phyloP scores from a whole-genome alignment of 495 filamentous ascomycete genomes.

The Neurospora sp. region DNA sequence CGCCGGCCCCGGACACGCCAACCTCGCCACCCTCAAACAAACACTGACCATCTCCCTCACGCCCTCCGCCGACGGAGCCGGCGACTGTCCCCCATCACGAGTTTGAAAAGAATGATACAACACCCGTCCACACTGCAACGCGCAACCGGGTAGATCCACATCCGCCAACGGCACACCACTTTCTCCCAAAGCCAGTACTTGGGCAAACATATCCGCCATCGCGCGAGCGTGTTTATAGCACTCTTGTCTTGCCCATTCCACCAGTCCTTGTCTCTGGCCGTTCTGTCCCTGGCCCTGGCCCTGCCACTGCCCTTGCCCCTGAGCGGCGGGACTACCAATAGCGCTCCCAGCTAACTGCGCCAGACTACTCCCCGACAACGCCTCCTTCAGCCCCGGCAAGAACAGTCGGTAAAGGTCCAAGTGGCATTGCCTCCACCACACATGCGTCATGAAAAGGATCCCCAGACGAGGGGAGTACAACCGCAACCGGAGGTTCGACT shows the following conservation, averaged over 20 bases:
- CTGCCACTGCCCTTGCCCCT: not conserved
- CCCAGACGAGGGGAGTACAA: slow-evolving; percentile 36
- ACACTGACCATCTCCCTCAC: slow-evolving; percentile 18
- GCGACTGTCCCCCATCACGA: slow-evolving; percentile 1
- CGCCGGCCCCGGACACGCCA: slow-evolving; percentile 21
- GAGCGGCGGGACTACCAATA: slow-evolving; percentile 19
- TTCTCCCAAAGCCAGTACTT: slow-evolving; percentile 26
- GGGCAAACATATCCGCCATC: slow-evolving; percentile 38
- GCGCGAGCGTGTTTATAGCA: slow-evolving; percentile 39
- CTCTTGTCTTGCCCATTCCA: not conserved
- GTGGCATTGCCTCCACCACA: slow-evolving; percentile 41
- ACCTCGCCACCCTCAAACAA: slow-evolving; percentile 17
- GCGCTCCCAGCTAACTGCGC: slow-evolving; percentile 29
- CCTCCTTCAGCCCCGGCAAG: slow-evolving; percentile 32
- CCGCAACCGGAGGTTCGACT: slow-evolving; percentile 38
- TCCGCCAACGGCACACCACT: slow-evolving; percentile 32
- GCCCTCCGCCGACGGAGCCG: slow-evolving; percentile 16
- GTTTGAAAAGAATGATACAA: slow-evolving; percentile 26
- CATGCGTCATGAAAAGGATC: slow-evolving; percentile 41
- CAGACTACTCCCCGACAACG: slow-evolving; percentile 25
- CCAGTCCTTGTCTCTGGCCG: not conserved
- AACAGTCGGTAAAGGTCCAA: slow-evolving; percentile 39
- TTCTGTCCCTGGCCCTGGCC: not conserved
- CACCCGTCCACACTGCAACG: slow-evolving; percentile 36
- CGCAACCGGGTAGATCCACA: slow-evolving; percentile 37